phyloP scores from a whole-genome alignment of 2,329 filamentous ascomycete species.

The Aquanectria penicillioides region DNA sequence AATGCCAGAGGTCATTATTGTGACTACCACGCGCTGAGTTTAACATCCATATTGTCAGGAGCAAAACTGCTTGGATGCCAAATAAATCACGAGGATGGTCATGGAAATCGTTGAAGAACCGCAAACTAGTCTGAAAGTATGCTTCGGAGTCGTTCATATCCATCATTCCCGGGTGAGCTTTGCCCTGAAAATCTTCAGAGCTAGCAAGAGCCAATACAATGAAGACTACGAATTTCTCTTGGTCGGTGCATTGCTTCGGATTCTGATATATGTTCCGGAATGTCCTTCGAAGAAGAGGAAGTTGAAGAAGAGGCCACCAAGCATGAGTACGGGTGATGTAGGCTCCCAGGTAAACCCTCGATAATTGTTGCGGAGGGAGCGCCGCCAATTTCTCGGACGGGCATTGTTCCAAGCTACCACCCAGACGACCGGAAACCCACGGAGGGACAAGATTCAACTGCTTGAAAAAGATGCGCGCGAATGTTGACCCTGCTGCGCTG shows the following conservation, averaged over 20 bases:
- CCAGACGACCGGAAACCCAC: background rate
- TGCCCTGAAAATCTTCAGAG: conserved; percentile 17
- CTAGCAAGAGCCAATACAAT: conserved; percentile 31
- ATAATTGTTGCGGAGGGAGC: conserved; percentile 31
- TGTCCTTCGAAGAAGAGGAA: conserved; percentile 27
- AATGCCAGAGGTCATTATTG: conserved; percentile 40
- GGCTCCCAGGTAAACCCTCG: conserved; percentile 24
- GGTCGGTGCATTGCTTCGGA: conserved; percentile 18
- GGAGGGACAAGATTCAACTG: conserved; percentile 27
- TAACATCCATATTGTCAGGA: conserved; percentile 39
- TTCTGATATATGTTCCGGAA: conserved; percentile 28
- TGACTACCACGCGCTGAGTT: conserved; percentile 31
- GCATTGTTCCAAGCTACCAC: background rate
- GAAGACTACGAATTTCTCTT: conserved; percentile 32
- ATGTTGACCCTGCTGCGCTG: conserved; percentile 38
- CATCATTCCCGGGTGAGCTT: conserved; percentile 27
- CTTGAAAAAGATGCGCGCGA: conserved; percentile 40
- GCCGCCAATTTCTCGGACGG: conserved; percentile 21
- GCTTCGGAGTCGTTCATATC: conserved; percentile 34
- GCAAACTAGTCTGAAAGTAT: conserved; percentile 36
- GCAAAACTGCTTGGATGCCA: conserved; percentile 33
- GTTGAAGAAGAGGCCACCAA: conserved; percentile 41
- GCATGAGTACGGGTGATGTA: conserved; percentile 39
- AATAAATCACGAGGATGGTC: conserved; percentile 32
- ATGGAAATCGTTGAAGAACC: conserved; percentile 32